These are phyloP conservation scores for Centella asiatica DNA, from an alignment of 129 eudicot genomes.

Conservation along the genomic window DNA sequence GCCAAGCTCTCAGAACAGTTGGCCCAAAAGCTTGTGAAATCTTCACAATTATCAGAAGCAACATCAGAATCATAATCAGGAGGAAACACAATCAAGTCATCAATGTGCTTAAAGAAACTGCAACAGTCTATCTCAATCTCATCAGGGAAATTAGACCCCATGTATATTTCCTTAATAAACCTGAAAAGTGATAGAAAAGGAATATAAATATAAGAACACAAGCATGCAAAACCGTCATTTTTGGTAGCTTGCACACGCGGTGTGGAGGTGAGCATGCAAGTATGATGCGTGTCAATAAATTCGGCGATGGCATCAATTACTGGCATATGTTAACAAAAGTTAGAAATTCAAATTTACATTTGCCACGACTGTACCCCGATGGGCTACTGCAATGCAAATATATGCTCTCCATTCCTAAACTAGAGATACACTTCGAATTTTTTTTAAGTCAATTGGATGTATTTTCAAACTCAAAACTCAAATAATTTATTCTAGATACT, in stretches of 20 bases:
- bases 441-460: too few species aligned
- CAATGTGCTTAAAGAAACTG: constrained; percentile 72
- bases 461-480: too few species aligned
- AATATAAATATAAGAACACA: constrained; percentile 11
- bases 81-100: constrained; percentile 73
- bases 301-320: too few species aligned
- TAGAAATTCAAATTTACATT: too few species aligned
- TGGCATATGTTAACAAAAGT: too few species aligned
- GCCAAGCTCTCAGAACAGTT: constrained; percentile 33
- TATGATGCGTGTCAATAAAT: too few species aligned
- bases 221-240: constrained; percentile 5
- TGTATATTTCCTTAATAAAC: constrained; percentile 22
- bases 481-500: too few species aligned
- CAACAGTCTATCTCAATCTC: constrained; percentile 73
- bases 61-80: constrained; percentile 38
- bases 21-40: constrained; percentile 53
- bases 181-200: not conserved
- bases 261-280: too few species aligned
- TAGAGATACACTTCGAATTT: too few species aligned
- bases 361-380: too few species aligned
- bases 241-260: constrained; percentile 17
- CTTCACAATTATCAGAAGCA: constrained; percentile 30
- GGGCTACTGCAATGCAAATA: too few species aligned
- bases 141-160: constrained; percentile 48
- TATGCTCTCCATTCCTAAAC: too few species aligned